phyloP scores from a whole-genome alignment of 306 rosid species.

The Quercus wislizeni region DNA sequence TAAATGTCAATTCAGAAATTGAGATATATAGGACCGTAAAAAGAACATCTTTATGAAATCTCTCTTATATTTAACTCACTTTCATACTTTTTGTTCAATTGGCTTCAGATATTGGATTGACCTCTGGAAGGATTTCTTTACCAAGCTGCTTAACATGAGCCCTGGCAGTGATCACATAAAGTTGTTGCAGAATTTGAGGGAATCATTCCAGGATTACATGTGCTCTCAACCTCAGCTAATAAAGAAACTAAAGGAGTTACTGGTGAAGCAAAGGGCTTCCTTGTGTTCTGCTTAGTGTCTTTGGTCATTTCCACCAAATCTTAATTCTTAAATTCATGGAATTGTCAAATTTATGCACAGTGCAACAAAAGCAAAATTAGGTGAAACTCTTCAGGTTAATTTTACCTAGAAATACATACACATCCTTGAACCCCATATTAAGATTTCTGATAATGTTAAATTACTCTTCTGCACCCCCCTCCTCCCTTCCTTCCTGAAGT shows the following conservation, averaged over 20 bases:
- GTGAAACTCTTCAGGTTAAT: slow-evolving; percentile 4
- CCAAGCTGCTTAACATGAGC: slow-evolving; percentile 66
- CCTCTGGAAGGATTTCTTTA: slow-evolving; percentile 84
- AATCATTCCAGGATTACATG: slow-evolving; percentile 74
- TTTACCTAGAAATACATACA: neutral
- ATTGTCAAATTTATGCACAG: neutral
- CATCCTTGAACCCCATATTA: neutral
- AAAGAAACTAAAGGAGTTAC: slow-evolving; percentile 72
- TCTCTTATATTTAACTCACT: slow-evolving; percentile 11
- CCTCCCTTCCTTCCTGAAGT: slow-evolving; percentile 4
- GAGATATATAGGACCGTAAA: slow-evolving; percentile 2
- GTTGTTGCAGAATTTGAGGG: slow-evolving; percentile 61
- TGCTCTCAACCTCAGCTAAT: slow-evolving; percentile 59
- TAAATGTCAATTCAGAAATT: slow-evolving; percentile 5
- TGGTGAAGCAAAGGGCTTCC: slow-evolving; percentile 77
- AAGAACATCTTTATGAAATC: neutral
- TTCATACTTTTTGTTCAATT: slow-evolving; percentile 24
- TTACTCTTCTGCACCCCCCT: no score
- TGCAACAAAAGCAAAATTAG: neutral
- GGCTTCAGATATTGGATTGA: slow-evolving; percentile 78
- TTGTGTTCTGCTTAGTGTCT: slow-evolving; percentile 61
- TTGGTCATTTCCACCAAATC: slow-evolving; percentile 14
- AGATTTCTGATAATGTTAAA: neutral
- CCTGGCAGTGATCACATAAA: slow-evolving; percentile 43
- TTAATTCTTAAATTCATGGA: slow-evolving; percentile 13